Conservation (phyloP, 1,284 basidiomycete genomes). For the Rhizoctonia solani region DNA sequence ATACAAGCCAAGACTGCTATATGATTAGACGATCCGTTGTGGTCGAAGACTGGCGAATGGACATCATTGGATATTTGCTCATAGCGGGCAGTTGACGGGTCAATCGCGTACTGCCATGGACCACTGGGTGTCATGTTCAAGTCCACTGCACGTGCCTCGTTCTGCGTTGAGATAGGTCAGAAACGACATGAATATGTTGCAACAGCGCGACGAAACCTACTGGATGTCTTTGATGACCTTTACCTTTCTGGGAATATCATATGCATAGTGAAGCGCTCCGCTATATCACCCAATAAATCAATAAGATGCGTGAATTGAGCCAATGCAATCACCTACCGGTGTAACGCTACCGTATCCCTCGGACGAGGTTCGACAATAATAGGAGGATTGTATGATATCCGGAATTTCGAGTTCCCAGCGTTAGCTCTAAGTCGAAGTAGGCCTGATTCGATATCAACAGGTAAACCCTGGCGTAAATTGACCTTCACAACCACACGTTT, state of each 20-base stretch:
- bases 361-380: slow-evolving; percentile 1
- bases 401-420: slow-evolving; percentile 4
- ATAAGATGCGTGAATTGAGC: neutral
- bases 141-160: slow-evolving; percentile 14
- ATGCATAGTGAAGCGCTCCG: neutral
- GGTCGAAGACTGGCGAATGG: slow-evolving; percentile 13
- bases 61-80: neutral
- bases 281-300: neutral
- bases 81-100: neutral
- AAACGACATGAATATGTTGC: neutral
- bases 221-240: slow-evolving; percentile 5
- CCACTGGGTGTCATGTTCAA: slow-evolving; percentile 1
- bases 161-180: neutral
- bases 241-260: slow-evolving; percentile 4
- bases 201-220: neutral
- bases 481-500: neutral
- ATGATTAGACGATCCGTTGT: neutral
- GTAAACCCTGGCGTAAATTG: neutral
- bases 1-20: neutral
- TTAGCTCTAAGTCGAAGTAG: neutral
- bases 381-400: neutral
- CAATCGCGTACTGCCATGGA: slow-evolving; percentile 13
- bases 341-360: slow-evolving; percentile 4
- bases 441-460: neutral
- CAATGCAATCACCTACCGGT: neutral